Percentiles rank a stretch among this genome's conserved stretches.
Conservation (phyloP, 2,329 filamentous ascomycete species). For the Paramyrothecium sp. region DNA sequence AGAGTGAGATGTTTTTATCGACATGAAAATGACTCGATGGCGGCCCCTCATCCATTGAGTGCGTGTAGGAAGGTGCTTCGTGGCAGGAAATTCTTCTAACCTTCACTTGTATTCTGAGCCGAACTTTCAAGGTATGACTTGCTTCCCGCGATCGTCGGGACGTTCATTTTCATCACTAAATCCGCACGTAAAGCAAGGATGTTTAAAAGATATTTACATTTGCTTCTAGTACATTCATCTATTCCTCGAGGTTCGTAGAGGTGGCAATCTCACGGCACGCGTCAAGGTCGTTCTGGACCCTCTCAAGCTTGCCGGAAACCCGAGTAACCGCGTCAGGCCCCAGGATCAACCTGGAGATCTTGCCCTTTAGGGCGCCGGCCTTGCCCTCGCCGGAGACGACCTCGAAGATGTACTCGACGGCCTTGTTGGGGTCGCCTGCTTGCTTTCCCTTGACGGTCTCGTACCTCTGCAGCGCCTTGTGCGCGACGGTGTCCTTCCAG, state of each 20-base stretch:
- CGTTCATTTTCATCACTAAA: no score
- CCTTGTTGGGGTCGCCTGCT: constrained; percentile 37
- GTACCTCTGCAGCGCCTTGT: constrained; percentile 20
- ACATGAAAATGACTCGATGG: no score
- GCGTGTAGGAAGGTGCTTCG: no score
- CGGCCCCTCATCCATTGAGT: no score
- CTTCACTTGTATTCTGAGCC: no score
- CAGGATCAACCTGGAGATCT: constrained; percentile 27
- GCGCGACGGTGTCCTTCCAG: constrained; percentile 26
- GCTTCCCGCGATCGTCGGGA: no score
- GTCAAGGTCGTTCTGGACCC: constrained; percentile 12
- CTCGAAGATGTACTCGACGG: constrained; percentile 34
- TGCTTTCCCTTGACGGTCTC: constrained; percentile 28
- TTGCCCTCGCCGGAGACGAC: constrained; percentile 28
- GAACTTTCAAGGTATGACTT: no score
- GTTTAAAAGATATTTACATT: background rate
- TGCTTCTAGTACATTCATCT: background rate
- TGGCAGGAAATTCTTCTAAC: no score
- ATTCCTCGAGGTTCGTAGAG: background rate
- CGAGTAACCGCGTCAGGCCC: constrained; percentile 29
- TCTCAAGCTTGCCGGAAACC: constrained; percentile 21
- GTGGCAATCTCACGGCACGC: background rate
- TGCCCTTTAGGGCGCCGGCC: constrained; percentile 19
- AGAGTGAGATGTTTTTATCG: no score
- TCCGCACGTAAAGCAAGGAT: no score